phyloP scores from a whole-genome alignment of 768 basidiomycete genomes.

The Psilocybe sp. region DNA sequence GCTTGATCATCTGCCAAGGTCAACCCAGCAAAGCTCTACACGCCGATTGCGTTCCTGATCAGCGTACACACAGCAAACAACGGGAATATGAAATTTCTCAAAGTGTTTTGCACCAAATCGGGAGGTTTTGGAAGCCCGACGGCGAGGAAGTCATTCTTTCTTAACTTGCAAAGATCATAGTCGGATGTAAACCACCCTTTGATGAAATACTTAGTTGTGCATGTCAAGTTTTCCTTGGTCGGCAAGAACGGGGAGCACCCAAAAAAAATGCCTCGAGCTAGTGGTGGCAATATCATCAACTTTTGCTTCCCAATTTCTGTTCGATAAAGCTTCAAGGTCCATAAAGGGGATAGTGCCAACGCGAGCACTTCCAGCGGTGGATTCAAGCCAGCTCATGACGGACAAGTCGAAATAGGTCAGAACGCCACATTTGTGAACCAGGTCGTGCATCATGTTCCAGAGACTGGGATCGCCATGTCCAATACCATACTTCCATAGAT shows the following conservation, averaged over 20 bases:
- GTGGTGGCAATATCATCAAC: not conserved
- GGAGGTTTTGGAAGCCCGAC: too few species aligned
- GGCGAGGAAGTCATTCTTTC: too few species aligned
- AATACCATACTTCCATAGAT: not conserved
- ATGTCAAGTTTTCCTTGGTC: too few species aligned
- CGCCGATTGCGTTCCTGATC: too few species aligned
- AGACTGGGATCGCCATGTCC: not conserved
- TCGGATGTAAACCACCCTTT: too few species aligned
- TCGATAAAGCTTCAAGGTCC: not conserved
- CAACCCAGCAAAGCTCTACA: too few species aligned
- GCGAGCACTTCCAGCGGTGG: not conserved
- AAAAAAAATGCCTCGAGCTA: not conserved
- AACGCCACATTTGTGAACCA: not conserved
- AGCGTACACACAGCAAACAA: too few species aligned
- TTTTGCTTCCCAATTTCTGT: not conserved
- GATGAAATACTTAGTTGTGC: too few species aligned
- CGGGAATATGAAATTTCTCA: too few species aligned
- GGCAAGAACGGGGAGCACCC: not conserved
- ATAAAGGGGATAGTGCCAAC: not conserved
- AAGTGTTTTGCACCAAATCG: too few species aligned
- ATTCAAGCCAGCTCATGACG: not conserved
- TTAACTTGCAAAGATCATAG: too few species aligned
- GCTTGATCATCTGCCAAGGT: too few species aligned
- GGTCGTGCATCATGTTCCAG: not conserved
- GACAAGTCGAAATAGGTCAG: not conserved